phyloP scores from a whole-genome alignment of 352 stramenopile genomes.

The Phytophthora fragariaefolia region DNA sequence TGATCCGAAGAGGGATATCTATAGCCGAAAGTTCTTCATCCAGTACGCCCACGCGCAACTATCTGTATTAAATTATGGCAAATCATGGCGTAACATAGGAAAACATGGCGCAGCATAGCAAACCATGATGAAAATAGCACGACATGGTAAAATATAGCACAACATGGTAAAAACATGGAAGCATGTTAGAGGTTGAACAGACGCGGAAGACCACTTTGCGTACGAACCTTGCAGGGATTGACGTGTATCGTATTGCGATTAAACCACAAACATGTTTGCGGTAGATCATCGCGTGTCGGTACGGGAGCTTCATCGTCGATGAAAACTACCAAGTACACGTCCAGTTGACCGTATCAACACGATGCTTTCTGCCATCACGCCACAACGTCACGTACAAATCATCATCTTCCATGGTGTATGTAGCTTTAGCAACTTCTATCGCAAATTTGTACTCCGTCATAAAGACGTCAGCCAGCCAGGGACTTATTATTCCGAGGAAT shows the following conservation, averaged over 20 bases:
- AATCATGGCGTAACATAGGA: background rate
- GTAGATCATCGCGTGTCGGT: constrained; percentile 3
- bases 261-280: background rate
- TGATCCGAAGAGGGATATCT: background rate
- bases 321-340: constrained; percentile 6
- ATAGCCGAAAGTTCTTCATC: background rate
- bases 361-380: background rate
- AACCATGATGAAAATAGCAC: too few relatives aligned
- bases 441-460: background rate
- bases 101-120: too few relatives aligned
- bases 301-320: constrained; percentile 4
- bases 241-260: constrained; percentile 5
- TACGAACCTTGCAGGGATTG: constrained; percentile 8
- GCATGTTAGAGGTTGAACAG: background rate
- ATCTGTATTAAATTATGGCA: too few relatives aligned
- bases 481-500: background rate
- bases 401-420: background rate
- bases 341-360: constrained; percentile 1
- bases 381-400: background rate
- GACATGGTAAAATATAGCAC: background rate
- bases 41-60: background rate
- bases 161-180: constrained; percentile 13
- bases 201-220: background rate
- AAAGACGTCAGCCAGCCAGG: background rate
- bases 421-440: background rate